Evolutionary conservation across 352 stramenopile genomes (phyloP).

Genomic region (Pythium folliculosum): DNA sequence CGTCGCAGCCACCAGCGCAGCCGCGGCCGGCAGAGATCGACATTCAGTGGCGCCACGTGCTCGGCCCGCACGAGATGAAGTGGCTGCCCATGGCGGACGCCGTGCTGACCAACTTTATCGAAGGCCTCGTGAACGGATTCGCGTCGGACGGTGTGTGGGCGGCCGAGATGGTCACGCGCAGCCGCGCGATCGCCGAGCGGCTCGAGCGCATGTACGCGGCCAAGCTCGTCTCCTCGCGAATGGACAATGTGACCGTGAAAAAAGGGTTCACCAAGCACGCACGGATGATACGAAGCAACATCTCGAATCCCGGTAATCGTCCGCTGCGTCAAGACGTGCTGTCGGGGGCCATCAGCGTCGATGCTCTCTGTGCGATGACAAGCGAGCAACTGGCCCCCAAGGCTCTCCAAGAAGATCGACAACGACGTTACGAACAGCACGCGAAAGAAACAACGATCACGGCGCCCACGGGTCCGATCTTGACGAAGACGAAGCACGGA

Average conservation of each 20-base stretch:
- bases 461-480: slow-evolving; percentile 28
- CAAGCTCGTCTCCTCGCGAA: slow-evolving; percentile 30
- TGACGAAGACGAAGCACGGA: slow-evolving; percentile 59
- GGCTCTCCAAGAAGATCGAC: slow-evolving; percentile 46
- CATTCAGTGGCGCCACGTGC: slow-evolving; percentile 36
- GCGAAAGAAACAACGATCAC: slow-evolving; percentile 48
- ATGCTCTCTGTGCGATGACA: slow-evolving; percentile 43
- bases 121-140: slow-evolving; percentile 42
- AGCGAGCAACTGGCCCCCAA: slow-evolving; percentile 54
- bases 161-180: slow-evolving; percentile 23
- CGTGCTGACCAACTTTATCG: slow-evolving; percentile 42
- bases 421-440: slow-evolving; percentile 44
- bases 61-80: slow-evolving; percentile 36
- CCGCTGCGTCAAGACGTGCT: slow-evolving; percentile 48
- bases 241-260: slow-evolving; percentile 36
- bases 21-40: slow-evolving; percentile 29
- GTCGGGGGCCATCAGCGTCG: slow-evolving; percentile 24
- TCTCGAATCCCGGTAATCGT: slow-evolving; percentile 41
- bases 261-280: slow-evolving; percentile 50
- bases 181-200: slow-evolving; percentile 31
- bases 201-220: slow-evolving; percentile 40
- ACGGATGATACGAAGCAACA: slow-evolving; percentile 56
- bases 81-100: slow-evolving; percentile 37
- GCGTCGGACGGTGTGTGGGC: slow-evolving; percentile 33
- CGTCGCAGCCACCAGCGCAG: slow-evolving; percentile 6